A percentile compares a stretch with the other conserved stretches of the same genome.
phyloP scores from a whole-genome alignment of 768 basidiomycete genomes.

The Strobilomyces echinocephalus region DNA sequence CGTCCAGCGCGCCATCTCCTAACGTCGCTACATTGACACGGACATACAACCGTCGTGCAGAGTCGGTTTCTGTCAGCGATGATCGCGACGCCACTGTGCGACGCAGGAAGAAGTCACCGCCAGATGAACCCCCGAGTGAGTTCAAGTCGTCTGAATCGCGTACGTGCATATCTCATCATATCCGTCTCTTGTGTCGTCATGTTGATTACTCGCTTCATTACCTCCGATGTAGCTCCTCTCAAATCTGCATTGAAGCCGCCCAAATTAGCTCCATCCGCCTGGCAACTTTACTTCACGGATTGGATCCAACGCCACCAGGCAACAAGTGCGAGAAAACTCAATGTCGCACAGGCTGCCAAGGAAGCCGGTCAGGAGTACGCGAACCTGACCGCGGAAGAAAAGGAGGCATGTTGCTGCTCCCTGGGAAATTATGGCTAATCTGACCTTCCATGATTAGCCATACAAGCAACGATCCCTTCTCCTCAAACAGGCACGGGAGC shows the following conservation, averaged over 20 bases:
- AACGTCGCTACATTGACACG: slow-evolving; percentile 48
- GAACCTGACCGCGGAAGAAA: slow-evolving; percentile 69
- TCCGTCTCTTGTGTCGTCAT: slow-evolving; percentile 29
- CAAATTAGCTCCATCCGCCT: slow-evolving; percentile 88
- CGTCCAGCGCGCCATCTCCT: slow-evolving; percentile 65
- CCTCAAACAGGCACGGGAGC: slow-evolving; percentile 81
- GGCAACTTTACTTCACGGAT: slow-evolving; percentile 96
- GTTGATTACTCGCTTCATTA: slow-evolving; percentile 23
- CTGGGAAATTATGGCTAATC: slow-evolving; percentile 22
- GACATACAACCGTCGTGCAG: slow-evolving; percentile 62
- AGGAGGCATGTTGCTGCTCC: slow-evolving; percentile 56
- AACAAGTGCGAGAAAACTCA: slow-evolving; percentile 76
- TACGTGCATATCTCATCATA: slow-evolving; percentile 37
- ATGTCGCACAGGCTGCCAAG: slow-evolving; percentile 93
- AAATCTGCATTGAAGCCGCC: slow-evolving; percentile 83
- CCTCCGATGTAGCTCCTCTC: slow-evolving; percentile 46
- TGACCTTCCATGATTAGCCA: slow-evolving; percentile 45
- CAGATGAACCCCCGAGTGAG: slow-evolving; percentile 34
- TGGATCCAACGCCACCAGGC: slow-evolving; percentile 88
- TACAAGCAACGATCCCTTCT: slow-evolving; percentile 81
- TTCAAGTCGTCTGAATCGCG: slow-evolving; percentile 42
- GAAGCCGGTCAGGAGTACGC: slow-evolving; percentile 92
- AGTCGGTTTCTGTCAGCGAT: slow-evolving; percentile 54
- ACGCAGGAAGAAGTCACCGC: slow-evolving; percentile 42
- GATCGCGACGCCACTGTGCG: slow-evolving; percentile 75